Percentiles rank a stretch among this genome's conserved stretches.
phyloP scores from a whole-genome alignment of 257 asterid genomes.

The Misopates orontium region DNA sequence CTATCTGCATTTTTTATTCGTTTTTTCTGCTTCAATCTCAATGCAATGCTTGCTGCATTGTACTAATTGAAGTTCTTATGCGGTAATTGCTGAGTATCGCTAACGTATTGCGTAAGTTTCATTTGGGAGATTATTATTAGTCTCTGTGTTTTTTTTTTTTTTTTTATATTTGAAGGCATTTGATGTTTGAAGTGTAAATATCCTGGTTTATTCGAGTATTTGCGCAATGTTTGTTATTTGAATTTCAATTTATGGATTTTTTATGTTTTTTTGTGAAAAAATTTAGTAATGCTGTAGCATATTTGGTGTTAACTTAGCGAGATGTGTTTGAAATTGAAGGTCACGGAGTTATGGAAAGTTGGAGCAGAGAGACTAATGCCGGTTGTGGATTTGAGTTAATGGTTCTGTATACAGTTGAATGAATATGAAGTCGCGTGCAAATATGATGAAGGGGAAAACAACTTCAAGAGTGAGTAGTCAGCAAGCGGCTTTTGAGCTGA shows the following conservation, averaged over 20 bases:
- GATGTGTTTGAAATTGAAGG: slow-evolving; percentile 30
- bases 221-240: background rate
- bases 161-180: no score
- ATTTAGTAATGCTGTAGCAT: background rate
- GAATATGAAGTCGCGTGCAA: slow-evolving; percentile 54
- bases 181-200: background rate
- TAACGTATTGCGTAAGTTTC: background rate
- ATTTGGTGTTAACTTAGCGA: slow-evolving; percentile 10
- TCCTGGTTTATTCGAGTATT: background rate
- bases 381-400: slow-evolving; percentile 23
- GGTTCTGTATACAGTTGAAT: slow-evolving; percentile 22
- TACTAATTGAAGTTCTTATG: background rate
- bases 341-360: slow-evolving; percentile 22
- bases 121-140: background rate
- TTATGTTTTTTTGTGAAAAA: background rate
- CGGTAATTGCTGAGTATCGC: background rate
- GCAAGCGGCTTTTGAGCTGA: slow-evolving; percentile 75
- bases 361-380: slow-evolving; percentile 19
- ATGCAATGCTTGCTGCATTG: slow-evolving; percentile 30
- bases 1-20: background rate
- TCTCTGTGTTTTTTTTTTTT: no score
- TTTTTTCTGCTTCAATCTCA: slow-evolving; percentile 44
- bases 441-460: slow-evolving; percentile 63
- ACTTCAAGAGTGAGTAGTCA: slow-evolving; percentile 54
- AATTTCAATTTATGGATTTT: background rate